A percentile compares a stretch with the other conserved stretches of the same genome.
phyloP scores from a whole-genome alignment of 306 rosid species.

The Quercus bicolor region DNA sequence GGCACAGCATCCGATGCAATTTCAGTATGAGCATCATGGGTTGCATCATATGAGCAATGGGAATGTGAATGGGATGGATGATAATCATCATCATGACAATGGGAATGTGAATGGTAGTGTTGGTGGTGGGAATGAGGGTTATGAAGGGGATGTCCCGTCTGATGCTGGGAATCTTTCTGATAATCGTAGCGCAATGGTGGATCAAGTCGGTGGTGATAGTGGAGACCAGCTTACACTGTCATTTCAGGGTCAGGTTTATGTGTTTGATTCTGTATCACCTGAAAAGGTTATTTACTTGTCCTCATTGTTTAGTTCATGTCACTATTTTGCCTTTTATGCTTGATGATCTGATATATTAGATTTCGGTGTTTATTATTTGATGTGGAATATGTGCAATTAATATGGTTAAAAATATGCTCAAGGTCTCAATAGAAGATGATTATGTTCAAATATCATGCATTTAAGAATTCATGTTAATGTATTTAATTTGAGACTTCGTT shows the following conservation, averaged over 20 bases:
- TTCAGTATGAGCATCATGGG: constrained; percentile 49
- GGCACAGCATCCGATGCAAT: constrained; percentile 48
- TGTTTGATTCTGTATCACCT: constrained; percentile 61
- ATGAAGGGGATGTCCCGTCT: constrained; percentile 50
- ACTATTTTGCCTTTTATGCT: neutral
- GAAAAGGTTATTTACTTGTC: constrained; percentile 54
- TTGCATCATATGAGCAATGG: constrained; percentile 60
- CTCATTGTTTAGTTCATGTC: neutral
- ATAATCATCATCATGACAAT: constrained; percentile 37
- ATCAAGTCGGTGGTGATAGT: constrained; percentile 41
- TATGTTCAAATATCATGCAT: neutral
- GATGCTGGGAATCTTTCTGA: constrained; percentile 47
- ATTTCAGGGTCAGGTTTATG: constrained; percentile 73
- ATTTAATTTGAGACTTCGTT: neutral
- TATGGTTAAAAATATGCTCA: neutral
- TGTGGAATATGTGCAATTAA: neutral
- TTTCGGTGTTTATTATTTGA: constrained; percentile 9
- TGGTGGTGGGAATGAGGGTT: constrained; percentile 39
- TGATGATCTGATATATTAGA: neutral
- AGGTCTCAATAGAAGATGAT: too few relatives aligned
- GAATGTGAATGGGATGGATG: constrained; percentile 51
- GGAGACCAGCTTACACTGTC: constrained; percentile 73
- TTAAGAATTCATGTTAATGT: neutral
- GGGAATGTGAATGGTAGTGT: constrained; percentile 31
- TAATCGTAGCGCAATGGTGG: constrained; percentile 34